Evolutionary conservation across 768 basidiomycete genomes (phyloP), one percentile per base, ranked within the genome.

Genomic region (Artomyces pyxidatus): DNA sequence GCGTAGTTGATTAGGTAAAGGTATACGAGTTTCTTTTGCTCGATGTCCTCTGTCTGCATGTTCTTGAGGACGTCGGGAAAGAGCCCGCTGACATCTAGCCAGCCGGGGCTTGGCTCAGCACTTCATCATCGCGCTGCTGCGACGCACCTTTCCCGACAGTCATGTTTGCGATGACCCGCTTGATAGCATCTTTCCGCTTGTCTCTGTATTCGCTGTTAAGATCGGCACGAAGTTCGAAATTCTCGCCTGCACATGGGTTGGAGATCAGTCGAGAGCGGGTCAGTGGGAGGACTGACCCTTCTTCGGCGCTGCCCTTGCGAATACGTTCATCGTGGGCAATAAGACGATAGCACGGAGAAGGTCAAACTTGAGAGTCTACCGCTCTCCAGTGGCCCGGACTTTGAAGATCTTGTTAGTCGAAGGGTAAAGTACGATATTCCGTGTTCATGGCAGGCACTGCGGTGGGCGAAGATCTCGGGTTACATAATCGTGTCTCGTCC

Each of bases 1-100:
- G 95, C 95, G 58, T 98, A 99, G 72, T 99, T 99, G 88, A 98
- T 97, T 51, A 99, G 82, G 67, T 97, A 97, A 21, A 96, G 79
- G 61, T 96, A 98, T n/a, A 98, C 96, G 28, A 99, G 86, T 69
- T 99, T 98, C 81, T 98, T 99, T 71, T 98, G 96, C 67, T 99
- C 96, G 47, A 99, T 79, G 65, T 98, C 95, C 45, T 99, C 95
- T 22, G 96, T 98, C 71, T 98, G 95, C 94, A 93, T 96, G 69
- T 97, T 97, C 77, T 96, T 96, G 62, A 99, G 82, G 26, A 98
- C 95, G 68, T 98, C 92, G 7, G 95, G 94, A 63, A 98, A 97
- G 57, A 98, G 80, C 19, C 94, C 93, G 61, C 85, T 87, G 68
- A 92, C 88, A 68, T 91, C 87, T 88, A 46, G 19, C 7, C n/a